Evolutionary conservation across 2,329 filamentous ascomycete genomes (phyloP).

Genomic region (Fusarium sororula): DNA sequence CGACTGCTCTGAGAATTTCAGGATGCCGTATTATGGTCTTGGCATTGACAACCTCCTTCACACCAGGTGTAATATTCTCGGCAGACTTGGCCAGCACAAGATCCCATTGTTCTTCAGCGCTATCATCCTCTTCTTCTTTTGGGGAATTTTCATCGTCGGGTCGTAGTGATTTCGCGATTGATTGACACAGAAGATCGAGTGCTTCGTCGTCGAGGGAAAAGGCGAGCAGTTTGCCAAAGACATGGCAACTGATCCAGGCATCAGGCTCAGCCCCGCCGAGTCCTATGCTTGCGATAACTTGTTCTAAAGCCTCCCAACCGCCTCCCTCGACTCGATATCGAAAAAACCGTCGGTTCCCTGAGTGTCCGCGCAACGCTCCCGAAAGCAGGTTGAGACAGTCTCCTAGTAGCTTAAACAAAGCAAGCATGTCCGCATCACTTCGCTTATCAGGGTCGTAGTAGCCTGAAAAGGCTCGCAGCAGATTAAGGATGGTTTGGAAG

Average conservation of each 20-base stretch:
- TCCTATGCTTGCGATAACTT: slow-evolving; percentile 74
- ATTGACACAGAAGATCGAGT: slow-evolving; percentile 73
- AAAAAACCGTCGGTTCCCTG: slow-evolving; percentile 90
- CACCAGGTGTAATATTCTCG: slow-evolving; percentile 50
- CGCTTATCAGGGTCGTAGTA: slow-evolving; percentile 77
- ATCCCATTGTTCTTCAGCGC: slow-evolving; percentile 51
- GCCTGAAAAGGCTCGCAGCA: slow-evolving; percentile 76
- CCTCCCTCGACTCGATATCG: slow-evolving; percentile 76
- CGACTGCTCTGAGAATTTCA: slow-evolving; percentile 69
- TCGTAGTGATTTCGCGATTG: slow-evolving; percentile 52
- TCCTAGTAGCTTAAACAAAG: slow-evolving; percentile 75
- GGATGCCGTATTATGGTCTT: slow-evolving; percentile 66
- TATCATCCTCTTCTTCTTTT: slow-evolving; percentile 45
- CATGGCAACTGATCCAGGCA: slow-evolving; percentile 71
- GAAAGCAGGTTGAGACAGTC: slow-evolving; percentile 78
- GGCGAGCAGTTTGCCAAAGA: slow-evolving; percentile 84
- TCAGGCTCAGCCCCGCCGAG: slow-evolving; percentile 73
- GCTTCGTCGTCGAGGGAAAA: slow-evolving; percentile 84
- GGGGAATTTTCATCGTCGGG: slow-evolving; percentile 41
- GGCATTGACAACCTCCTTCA: slow-evolving; percentile 60
- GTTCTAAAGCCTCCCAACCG: slow-evolving; percentile 81
- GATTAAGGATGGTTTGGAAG: slow-evolving; percentile 77
- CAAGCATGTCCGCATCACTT: slow-evolving; percentile 68
- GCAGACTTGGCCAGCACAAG: slow-evolving; percentile 49
- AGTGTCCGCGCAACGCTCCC: slow-evolving; percentile 78